phyloP scores from a whole-genome alignment of 306 rosid genomes.

The Quercus cerris region DNA sequence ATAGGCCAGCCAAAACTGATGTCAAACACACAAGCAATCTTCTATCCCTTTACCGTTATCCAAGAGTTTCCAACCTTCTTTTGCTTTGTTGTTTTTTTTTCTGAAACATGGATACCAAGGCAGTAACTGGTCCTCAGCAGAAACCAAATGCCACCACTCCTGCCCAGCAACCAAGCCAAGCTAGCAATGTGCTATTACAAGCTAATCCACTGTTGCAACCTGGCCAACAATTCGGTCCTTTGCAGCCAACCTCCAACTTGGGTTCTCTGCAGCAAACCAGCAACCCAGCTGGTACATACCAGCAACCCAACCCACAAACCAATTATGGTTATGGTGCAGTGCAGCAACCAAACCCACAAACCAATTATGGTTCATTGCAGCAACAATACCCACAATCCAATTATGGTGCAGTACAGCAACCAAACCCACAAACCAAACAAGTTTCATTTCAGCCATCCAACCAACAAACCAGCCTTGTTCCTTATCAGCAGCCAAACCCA shows the following conservation, averaged over 20 bases:
- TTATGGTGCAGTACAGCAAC: neutral
- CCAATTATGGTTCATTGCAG: neutral
- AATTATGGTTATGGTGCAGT: neutral
- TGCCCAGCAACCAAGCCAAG: neutral
- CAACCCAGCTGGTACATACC: neutral
- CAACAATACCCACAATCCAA: neutral
- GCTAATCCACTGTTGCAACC: neutral
- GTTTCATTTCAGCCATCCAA: neutral
- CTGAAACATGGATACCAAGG: constrained; percentile 29
- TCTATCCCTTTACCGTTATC: constrained; percentile 2
- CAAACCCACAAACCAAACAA: neutral
- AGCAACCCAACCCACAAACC: neutral
- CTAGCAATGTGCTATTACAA: neutral
- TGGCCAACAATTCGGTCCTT: neutral
- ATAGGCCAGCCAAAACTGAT: constrained; percentile 2
- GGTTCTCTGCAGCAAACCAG: neutral
- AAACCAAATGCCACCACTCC: constrained; percentile 4
- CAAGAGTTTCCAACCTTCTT: constrained; percentile 3
- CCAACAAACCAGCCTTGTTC: neutral
- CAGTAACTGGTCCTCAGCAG: constrained; percentile 30
- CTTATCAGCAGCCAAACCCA: neutral
- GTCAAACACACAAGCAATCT: constrained; percentile 11
- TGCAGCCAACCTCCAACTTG: neutral
- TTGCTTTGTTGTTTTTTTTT: neutral
- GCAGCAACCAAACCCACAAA: neutral